Evolutionary conservation across 768 basidiomycete genomes (phyloP).

Genomic region (Tulasnella sp.): DNA sequence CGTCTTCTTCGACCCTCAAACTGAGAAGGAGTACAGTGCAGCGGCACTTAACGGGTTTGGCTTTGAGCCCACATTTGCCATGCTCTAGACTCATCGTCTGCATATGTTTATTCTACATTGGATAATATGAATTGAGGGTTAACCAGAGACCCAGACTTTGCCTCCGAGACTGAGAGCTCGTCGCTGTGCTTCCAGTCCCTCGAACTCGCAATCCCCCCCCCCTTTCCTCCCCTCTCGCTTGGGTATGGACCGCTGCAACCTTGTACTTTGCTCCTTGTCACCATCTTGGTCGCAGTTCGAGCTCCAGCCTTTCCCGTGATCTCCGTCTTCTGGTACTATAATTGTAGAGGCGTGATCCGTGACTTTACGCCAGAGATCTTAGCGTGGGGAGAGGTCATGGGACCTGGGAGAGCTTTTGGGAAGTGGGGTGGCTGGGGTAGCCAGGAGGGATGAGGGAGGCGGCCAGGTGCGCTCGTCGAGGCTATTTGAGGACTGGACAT

Average conservation of each 20-base stretch:
- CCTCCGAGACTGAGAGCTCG: no score
- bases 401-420: not conserved
- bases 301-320: not conserved
- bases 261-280: not conserved
- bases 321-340: not conserved
- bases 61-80: not conserved
- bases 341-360: not conserved
- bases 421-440: not conserved
- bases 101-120: not conserved
- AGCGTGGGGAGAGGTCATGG: not conserved
- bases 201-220: not conserved
- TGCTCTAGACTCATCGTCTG: not conserved
- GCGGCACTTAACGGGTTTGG: not conserved
- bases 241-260: not conserved
- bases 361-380: not conserved
- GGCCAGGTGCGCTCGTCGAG: not conserved
- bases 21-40: not conserved
- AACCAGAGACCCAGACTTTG: no score
- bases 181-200: no score
- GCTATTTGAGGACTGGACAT: not conserved
- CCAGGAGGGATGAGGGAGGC: not conserved
- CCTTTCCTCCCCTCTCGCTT: not conserved
- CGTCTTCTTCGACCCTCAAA: slow-evolving; percentile 4
- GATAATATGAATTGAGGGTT: no score
- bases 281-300: no score